phyloP scores from a whole-genome alignment of 2,329 filamentous ascomycete species.

The Neofusicoccum sp. region DNA sequence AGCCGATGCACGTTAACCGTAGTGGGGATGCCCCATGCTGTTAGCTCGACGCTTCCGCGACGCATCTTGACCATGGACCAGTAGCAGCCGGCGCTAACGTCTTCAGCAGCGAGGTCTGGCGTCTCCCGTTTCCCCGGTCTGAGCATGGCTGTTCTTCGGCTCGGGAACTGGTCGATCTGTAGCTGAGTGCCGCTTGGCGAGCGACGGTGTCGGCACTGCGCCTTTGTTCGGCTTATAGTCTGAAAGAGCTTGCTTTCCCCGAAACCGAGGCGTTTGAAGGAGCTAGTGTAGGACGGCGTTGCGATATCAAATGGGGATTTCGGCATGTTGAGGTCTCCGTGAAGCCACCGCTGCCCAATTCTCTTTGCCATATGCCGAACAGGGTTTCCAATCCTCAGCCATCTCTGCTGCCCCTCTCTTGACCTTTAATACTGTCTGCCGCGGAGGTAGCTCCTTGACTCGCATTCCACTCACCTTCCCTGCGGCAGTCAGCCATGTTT shows the following conservation, averaged over 20 bases:
- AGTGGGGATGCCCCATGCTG: neutral
- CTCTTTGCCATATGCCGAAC: neutral
- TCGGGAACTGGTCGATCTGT: neutral
- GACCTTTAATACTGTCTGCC: neutral
- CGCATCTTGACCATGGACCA: neutral
- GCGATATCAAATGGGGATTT: neutral
- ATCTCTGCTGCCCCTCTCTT: neutral
- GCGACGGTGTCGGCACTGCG: neutral
- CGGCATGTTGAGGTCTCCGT: neutral
- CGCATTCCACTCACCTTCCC: neutral
- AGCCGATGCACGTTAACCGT: neutral
- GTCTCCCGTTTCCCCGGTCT: neutral
- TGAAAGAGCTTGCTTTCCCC: neutral
- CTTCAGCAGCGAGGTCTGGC: neutral
- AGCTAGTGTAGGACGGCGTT: neutral
- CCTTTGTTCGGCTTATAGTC: neutral
- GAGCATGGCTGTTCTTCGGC: neutral
- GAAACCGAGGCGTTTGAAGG: neutral
- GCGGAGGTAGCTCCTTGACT: neutral
- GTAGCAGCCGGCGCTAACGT: neutral
- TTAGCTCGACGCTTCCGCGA: neutral
- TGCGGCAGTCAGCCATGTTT: neutral
- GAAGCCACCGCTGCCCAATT: neutral
- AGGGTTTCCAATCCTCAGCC: neutral
- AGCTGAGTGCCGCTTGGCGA: neutral